A percentile compares a stretch with the other conserved stretches of the same genome.
phyloP scores from a whole-genome alignment of 176 grass and related monocot genomes.

The Pharus latifolius region DNA sequence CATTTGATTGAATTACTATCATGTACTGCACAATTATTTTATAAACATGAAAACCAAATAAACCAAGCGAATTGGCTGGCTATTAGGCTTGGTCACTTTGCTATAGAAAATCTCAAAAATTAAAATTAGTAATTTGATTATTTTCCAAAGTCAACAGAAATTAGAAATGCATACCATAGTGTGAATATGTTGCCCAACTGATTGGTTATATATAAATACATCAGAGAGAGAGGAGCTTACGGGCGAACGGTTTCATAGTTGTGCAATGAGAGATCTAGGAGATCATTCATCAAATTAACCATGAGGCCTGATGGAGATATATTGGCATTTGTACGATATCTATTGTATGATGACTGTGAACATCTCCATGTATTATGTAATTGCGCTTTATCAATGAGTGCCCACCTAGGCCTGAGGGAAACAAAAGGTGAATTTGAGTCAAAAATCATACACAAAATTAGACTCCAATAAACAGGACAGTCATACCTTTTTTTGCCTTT shows the following conservation, averaged over 20 bases:
- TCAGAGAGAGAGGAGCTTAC: constrained; percentile 33
- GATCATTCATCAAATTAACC: constrained; percentile 75
- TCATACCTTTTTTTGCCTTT: constrained; percentile 82
- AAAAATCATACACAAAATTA: constrained; percentile 5
- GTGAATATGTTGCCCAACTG: not conserved
- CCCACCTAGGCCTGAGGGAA: constrained; percentile 77
- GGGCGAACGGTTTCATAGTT: constrained; percentile 93
- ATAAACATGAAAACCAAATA: no score
- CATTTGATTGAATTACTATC: no score
- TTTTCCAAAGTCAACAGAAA: no score
- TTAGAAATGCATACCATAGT: constrained; percentile 6
- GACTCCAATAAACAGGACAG: not conserved
- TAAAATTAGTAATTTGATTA: no score
- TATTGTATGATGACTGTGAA: constrained; percentile 83
- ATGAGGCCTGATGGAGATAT: constrained; percentile 62
- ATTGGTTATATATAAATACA: not conserved
- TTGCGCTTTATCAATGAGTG: constrained; percentile 78
- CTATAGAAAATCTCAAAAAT: no score
- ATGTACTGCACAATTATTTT: no score
- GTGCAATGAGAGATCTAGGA: constrained; percentile 88
- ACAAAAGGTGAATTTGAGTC: constrained; percentile 12
- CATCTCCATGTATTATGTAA: constrained; percentile 91
- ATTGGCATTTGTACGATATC: constrained; percentile 59
- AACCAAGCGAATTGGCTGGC: no score
- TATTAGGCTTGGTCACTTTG: no score